These are phyloP conservation scores for Phytomonas sp. DNA, from an alignment of 208 protist genomes.

Conservation along the genomic window DNA sequence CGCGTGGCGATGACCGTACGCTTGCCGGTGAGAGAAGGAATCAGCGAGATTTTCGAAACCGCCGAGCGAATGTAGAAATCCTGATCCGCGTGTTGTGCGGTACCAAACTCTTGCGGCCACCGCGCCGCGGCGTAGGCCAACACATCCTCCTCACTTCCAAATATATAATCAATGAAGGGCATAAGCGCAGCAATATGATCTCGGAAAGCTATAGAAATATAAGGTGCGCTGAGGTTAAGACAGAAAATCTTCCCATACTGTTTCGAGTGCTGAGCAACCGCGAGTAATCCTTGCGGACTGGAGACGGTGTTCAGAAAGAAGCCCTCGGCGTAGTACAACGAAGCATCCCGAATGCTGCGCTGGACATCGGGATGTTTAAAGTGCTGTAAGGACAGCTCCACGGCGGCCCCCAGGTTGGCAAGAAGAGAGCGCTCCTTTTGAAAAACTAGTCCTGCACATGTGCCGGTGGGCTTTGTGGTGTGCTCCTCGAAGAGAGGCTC, in stretches of 20 bases:
- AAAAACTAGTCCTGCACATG: slow-evolving; percentile 93
- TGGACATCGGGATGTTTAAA: slow-evolving; percentile 43
- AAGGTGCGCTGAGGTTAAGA: slow-evolving; percentile 94
- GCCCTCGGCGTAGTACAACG: slow-evolving; percentile 83
- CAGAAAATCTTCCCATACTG: slow-evolving; percentile 86
- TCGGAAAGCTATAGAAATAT: slow-evolving; percentile 88
- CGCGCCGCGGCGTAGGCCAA: slow-evolving; percentile 46
- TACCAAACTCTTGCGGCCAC: slow-evolving; percentile 50
- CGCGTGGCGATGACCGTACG: slow-evolving; percentile 88
- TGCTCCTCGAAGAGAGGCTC: slow-evolving; percentile 61
- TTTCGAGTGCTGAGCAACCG: slow-evolving; percentile 69
- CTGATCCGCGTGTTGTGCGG: not conserved
- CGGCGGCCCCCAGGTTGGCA: slow-evolving; percentile 91
- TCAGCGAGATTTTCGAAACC: slow-evolving; percentile 39
- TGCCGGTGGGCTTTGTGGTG: slow-evolving; percentile 84
- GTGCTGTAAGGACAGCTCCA: slow-evolving; percentile 79
- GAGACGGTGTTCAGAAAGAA: slow-evolving; percentile 95
- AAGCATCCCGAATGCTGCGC: slow-evolving; percentile 39
- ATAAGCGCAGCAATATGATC: slow-evolving; percentile 64
- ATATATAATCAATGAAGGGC: slow-evolving; percentile 92
- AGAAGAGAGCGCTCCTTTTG: slow-evolving; percentile 89
- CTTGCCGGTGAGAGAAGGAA: slow-evolving; percentile 51
- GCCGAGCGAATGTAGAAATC: slow-evolving; percentile 8
- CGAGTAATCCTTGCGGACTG: slow-evolving; percentile 69
- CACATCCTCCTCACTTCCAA: slow-evolving; percentile 93